Evolutionary conservation across 2,329 filamentous ascomycete genomes (phyloP).

Genomic region (Colletotrichum sp.): DNA sequence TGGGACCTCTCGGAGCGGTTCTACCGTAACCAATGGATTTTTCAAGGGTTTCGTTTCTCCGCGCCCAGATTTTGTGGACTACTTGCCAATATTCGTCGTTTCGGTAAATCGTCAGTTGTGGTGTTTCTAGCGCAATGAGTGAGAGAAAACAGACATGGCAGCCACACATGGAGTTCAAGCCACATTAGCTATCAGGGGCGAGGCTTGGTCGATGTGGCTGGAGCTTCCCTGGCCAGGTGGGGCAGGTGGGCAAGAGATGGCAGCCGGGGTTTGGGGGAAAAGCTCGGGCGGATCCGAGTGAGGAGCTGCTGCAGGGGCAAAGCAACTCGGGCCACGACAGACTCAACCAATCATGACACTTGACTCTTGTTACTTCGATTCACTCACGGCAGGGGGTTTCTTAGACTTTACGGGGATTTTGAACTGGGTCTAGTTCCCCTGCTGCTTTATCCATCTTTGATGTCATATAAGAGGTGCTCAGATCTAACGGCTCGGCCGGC

Average conservation of each 20-base stretch:
- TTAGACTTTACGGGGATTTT: neutral
- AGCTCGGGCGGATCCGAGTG: neutral
- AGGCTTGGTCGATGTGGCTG: neutral
- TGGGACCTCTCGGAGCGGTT: neutral
- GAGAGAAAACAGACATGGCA: neutral
- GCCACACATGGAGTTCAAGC: neutral
- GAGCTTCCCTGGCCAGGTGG: neutral
- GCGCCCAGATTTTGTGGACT: neutral
- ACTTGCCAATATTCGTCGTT: neutral
- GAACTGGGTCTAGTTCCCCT: neutral
- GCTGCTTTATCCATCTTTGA: neutral
- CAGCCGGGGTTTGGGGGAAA: neutral
- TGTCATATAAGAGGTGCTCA: neutral
- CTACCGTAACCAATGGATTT: neutral
- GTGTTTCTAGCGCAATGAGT: conserved; percentile 9
- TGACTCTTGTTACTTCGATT: neutral
- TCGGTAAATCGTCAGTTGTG: neutral
- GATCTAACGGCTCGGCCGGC: neutral
- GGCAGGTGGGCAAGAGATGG: neutral
- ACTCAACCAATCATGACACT: neutral
- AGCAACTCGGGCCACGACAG: neutral
- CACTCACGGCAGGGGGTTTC: neutral
- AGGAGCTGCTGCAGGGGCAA: conserved; percentile 5
- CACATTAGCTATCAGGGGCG: neutral
- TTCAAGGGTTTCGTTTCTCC: neutral